These are phyloP conservation scores for Debaryomyces nepalensis DNA, from an alignment of 1,139 yeast species.

Conservation along the genomic window DNA sequence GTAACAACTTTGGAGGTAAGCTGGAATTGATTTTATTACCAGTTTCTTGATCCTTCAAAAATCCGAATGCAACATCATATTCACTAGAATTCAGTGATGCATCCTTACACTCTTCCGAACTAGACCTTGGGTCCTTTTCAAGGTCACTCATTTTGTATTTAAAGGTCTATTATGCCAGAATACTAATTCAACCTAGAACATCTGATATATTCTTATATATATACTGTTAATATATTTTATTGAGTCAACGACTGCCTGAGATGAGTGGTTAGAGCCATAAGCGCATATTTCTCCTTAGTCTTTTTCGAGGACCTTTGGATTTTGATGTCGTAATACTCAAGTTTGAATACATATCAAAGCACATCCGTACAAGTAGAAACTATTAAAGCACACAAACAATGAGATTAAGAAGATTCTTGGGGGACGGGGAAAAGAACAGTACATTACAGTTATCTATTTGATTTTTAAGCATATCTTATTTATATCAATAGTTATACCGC, in stretches of 20 bases:
- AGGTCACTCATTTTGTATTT: conserved; percentile 5
- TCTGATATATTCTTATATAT: not conserved
- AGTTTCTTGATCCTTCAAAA: conserved; percentile 78
- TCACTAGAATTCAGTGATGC: not conserved
- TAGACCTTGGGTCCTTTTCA: conserved; percentile 1
- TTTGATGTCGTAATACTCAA: not conserved
- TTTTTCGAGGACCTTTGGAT: not conserved
- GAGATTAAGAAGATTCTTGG: no score
- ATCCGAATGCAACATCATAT: conserved; percentile 26
- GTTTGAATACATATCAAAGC: no score
- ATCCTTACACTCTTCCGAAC: not conserved
- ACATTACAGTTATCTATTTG: no score
- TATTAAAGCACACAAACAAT: no score
- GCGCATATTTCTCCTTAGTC: conserved; percentile 6
- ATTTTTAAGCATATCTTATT: no score
- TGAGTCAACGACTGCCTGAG: not conserved
- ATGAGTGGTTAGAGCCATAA: conserved; percentile 1
- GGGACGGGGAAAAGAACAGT: no score
- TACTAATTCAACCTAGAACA: no score
- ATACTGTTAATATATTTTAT: no score
- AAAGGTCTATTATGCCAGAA: no score
- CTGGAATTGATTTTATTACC: conserved; percentile 70
- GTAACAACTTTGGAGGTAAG: conserved; percentile 5
- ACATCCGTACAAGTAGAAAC: no score
- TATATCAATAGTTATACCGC: no score